Conservation (phyloP, 2,329 filamentous ascomycete genomes). For the Colletotrichum cuscutae region DNA sequence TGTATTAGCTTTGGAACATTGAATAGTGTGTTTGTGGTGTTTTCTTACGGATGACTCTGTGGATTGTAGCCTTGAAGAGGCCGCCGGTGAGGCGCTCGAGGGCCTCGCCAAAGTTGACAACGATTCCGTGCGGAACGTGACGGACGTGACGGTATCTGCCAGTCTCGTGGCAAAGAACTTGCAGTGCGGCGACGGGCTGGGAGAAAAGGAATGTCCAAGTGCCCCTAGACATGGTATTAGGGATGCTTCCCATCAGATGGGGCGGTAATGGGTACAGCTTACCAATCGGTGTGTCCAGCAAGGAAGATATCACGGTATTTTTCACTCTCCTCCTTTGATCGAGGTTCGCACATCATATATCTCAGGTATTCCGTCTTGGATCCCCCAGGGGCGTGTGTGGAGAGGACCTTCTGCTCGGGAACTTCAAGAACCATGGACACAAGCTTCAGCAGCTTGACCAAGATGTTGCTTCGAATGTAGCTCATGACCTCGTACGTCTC, state of each 20-base stretch:
- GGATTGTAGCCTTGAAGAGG: conserved; percentile 45
- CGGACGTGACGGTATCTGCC: conserved; percentile 50
- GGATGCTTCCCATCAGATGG: too few species aligned
- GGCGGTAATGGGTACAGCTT: background rate
- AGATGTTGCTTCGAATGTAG: conserved; percentile 41
- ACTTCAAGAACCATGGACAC: conserved; percentile 51
- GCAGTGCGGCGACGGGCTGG: conserved; percentile 51
- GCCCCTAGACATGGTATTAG: conserved; percentile 36
- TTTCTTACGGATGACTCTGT: conserved; percentile 38
- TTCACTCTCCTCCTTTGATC: conserved; percentile 46
- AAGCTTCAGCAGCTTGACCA: conserved; percentile 48
- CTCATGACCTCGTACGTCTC: conserved; percentile 42
- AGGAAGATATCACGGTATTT: conserved; percentile 50
- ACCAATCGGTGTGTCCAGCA: conserved; percentile 53
- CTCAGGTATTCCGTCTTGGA: conserved; percentile 50
- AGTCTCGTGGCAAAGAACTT: conserved; percentile 46
- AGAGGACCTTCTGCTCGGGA: conserved; percentile 48
- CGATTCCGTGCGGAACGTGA: conserved; percentile 47
- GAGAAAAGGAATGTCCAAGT: conserved; percentile 51
- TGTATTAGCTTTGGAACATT: background rate
- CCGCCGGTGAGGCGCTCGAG: conserved; percentile 45
- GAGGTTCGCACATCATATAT: conserved; percentile 52
- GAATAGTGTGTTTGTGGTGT: background rate
- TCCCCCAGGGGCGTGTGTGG: conserved; percentile 46
- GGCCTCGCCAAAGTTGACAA: conserved; percentile 50